These are phyloP conservation scores for Salvia sclarea DNA, from an alignment of 305 asterid genomes.

Conservation along the genomic window DNA sequence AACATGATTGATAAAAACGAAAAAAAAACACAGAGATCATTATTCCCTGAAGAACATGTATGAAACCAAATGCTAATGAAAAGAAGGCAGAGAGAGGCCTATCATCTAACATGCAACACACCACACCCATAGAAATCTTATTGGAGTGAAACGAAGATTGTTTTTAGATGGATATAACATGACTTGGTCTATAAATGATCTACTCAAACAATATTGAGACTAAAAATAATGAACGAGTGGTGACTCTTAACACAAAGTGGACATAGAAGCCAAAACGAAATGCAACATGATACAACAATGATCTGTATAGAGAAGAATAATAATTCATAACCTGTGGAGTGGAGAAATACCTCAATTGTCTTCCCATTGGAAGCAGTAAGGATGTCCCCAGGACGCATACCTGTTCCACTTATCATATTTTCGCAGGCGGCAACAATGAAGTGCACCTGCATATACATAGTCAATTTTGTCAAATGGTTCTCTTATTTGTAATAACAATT, in stretches of 20 bases:
- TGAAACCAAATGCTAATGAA: constrained; percentile 1
- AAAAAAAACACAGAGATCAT: neutral
- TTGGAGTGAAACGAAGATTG: constrained; percentile 5
- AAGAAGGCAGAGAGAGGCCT: constrained; percentile 3
- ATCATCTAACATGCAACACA: neutral
- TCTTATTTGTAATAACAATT: constrained; percentile 10
- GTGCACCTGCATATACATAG: constrained; percentile 63
- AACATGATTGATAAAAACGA: neutral
- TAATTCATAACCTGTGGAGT: constrained; percentile 2
- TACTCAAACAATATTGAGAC: neutral
- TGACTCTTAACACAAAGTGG: constrained; percentile 5
- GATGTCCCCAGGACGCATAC: constrained; percentile 91
- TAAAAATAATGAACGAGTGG: neutral
- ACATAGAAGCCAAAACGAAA: neutral
- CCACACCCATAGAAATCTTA: neutral
- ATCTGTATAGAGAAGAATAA: neutral
- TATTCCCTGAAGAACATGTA: neutral
- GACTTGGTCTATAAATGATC: neutral
- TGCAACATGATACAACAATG: constrained; percentile 4
- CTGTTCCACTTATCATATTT: constrained; percentile 93
- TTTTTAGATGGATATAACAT: neutral
- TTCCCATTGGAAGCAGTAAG: constrained; percentile 92
- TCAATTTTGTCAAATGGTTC: constrained; percentile 15
- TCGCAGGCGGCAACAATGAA: constrained; percentile 95
- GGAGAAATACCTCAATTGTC: constrained; percentile 72